Base-by-base conservation (phyloP, 2,329 filamentous ascomycete genomes). In the Fusarium begoniae region DNA sequence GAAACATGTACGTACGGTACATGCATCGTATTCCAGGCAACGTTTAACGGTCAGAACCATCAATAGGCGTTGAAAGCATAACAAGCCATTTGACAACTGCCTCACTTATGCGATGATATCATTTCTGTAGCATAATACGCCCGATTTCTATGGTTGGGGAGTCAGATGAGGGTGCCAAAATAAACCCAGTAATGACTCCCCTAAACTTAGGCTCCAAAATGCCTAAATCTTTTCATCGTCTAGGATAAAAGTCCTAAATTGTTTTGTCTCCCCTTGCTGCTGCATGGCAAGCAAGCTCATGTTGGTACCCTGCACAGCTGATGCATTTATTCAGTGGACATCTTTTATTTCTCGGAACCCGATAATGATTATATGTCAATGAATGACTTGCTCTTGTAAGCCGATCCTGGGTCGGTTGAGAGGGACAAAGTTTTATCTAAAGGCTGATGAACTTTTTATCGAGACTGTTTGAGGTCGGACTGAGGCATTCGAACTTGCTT, bases 11-110 rank as follows among this genome's bases (percentile, higher is more conserved):
- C 20, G 12, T 15, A n/a, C 26, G 12, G 20, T n/a, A n/a, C 51
- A 41, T 55, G 35, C 37, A n/a, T 62, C 38, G 59, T 62, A 44
- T 62, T 62, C 59, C 59, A 57, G 38, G 50, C 59, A 62, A 57
- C 59, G 30, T 43, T 45, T 15, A 62, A 37, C 38, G 38, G 37
- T 14, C 20, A 6, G 18, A 7, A 14, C 26, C 22, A 40, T 43
- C 24, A 37, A 41, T 41, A 26, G n/a, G 47, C 47, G 48, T 56
- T 54, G 35, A 56, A 43, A 56, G 58, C 28, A 61, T 56, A 56
- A 56, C 26, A 43, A 40, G 18, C 48, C 58, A 17, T 60, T 55
- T 18, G 7, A 28, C 8, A 43, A 9, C 28, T 30, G 37, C 50
- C 38, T 35, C 28, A 32, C 18, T 28, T 12, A 28, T 61, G 24